Percentiles rank a stretch among this genome's conserved stretches.
Evolutionary conservation across 306 rosid species (phyloP).

Genomic region (Abrus pulchellus): DNA sequence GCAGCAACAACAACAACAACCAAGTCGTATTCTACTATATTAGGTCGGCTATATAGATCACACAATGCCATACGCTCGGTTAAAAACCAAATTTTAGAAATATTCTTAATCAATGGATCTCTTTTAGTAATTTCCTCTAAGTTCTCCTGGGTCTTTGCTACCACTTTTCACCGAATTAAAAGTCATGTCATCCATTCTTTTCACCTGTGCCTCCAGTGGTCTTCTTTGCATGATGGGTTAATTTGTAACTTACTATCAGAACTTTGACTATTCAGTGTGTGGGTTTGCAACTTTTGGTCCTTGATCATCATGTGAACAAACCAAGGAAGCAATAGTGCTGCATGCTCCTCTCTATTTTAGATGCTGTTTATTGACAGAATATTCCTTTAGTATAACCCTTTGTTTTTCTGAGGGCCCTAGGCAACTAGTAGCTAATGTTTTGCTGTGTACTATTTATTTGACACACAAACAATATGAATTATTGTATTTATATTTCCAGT

Average conservation of each 20-base stretch:
- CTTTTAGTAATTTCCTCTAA: too few species aligned
- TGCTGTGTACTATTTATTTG: neutral
- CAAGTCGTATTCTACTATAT: too few species aligned
- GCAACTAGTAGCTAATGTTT: slow-evolving; percentile 29
- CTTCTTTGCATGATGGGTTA: too few species aligned
- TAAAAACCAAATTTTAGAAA: too few species aligned
- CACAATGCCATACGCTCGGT: too few species aligned
- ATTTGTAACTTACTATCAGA: neutral
- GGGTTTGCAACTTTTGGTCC: slow-evolving; percentile 23
- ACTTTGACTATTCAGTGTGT: slow-evolving; percentile 19
- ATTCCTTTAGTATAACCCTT: slow-evolving; percentile 5
- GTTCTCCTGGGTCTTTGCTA: too few species aligned
- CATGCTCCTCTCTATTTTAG: neutral
- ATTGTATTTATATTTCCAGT: slow-evolving; percentile 15
- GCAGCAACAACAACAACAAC: too few species aligned
- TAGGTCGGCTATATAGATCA: too few species aligned
- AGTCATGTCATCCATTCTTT: too few species aligned
- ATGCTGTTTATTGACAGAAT: neutral
- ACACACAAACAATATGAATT: neutral
- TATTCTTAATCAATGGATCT: too few species aligned
- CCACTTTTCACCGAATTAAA: too few species aligned
- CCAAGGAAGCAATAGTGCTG: slow-evolving; percentile 7
- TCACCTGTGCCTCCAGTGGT: too few species aligned
- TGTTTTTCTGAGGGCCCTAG: slow-evolving; percentile 1
- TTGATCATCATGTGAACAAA: slow-evolving; percentile 38